Evolutionary conservation across 2,329 filamentous ascomycete species (phyloP).

Genomic region (Colletotrichum destructivum): DNA sequence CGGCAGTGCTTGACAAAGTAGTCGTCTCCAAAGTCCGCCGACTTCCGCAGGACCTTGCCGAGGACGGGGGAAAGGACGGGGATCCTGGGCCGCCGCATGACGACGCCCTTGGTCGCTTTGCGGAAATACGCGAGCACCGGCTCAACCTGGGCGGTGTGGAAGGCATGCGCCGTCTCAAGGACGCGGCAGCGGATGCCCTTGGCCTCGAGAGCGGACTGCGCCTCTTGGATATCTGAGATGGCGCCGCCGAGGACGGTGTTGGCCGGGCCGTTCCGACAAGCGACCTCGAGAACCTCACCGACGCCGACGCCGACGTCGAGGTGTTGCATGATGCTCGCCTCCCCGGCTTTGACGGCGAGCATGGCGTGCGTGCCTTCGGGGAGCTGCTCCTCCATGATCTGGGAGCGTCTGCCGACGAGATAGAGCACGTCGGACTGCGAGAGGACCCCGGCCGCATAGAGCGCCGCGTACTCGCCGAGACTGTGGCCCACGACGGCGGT

Average conservation of each 20-base stretch:
- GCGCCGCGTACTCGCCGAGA: conserved; percentile 81
- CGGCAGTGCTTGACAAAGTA: conserved; percentile 76
- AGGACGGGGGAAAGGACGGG: conserved; percentile 79
- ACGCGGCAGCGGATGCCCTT: conserved; percentile 59
- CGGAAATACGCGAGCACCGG: conserved; percentile 73
- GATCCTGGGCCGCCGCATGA: conserved; percentile 62
- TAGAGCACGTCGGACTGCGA: conserved; percentile 80
- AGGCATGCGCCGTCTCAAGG: conserved; percentile 67
- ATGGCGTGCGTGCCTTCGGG: conserved; percentile 75
- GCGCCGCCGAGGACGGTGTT: conserved; percentile 78
- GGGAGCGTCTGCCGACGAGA: conserved; percentile 77
- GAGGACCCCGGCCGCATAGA: conserved; percentile 79
- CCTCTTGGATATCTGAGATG: conserved; percentile 57
- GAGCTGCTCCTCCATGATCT: conserved; percentile 75
- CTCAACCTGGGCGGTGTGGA: conserved; percentile 68
- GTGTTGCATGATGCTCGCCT: conserved; percentile 60
- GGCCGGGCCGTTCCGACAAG: conserved; percentile 82
- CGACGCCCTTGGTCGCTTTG: conserved; percentile 55
- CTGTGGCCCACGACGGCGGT: conserved; percentile 73
- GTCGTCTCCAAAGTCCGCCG: conserved; percentile 63
- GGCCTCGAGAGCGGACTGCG: conserved; percentile 55
- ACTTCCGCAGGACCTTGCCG: conserved; percentile 63
- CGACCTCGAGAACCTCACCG: conserved; percentile 61
- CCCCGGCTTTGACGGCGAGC: conserved; percentile 63
- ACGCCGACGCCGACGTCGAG: conserved; percentile 63